Conservation (phyloP, 1,284 basidiomycete genomes). For the Ustilago bromivora region DNA sequence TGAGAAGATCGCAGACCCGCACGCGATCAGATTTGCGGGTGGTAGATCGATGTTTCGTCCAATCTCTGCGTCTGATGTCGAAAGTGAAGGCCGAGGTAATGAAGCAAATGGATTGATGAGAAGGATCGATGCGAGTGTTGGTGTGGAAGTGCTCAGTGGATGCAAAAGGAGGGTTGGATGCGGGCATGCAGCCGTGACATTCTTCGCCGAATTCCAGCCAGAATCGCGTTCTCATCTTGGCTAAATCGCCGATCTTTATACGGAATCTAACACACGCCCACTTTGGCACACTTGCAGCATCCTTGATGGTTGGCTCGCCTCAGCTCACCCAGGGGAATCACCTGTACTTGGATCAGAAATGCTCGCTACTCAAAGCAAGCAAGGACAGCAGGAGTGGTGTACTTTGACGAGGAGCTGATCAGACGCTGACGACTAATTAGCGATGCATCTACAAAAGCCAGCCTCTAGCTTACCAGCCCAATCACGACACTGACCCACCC, state of each 20-base stretch:
- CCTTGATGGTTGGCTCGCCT: background rate
- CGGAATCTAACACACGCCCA: background rate
- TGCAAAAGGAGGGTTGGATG: constrained; percentile 18
- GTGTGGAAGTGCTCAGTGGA: constrained; percentile 5
- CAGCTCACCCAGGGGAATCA: background rate
- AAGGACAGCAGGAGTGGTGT: too few species aligned
- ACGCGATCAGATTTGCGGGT: background rate
- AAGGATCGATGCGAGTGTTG: background rate
- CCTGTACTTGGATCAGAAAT: too few species aligned
- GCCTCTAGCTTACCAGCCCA: constrained; percentile 18
- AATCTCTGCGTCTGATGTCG: background rate
- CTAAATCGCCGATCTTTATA: constrained; percentile 17
- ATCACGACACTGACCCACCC: constrained; percentile 76
- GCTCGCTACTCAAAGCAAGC: too few species aligned
- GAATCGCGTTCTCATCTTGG: constrained; percentile 9
- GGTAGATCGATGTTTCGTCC: background rate
- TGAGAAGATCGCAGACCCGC: constrained; percentile 4
- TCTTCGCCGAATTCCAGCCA: constrained; percentile 15
- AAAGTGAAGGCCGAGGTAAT: background rate
- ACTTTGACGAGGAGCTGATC: too few species aligned
- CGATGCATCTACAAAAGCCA: too few species aligned
- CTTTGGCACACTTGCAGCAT: background rate
- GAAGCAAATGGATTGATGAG: background rate
- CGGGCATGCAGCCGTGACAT: constrained; percentile 16
- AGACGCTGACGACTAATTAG: too few species aligned